Conservation (phyloP, 2,329 filamentous ascomycete species). For the Fusarium protoensiforme region DNA sequence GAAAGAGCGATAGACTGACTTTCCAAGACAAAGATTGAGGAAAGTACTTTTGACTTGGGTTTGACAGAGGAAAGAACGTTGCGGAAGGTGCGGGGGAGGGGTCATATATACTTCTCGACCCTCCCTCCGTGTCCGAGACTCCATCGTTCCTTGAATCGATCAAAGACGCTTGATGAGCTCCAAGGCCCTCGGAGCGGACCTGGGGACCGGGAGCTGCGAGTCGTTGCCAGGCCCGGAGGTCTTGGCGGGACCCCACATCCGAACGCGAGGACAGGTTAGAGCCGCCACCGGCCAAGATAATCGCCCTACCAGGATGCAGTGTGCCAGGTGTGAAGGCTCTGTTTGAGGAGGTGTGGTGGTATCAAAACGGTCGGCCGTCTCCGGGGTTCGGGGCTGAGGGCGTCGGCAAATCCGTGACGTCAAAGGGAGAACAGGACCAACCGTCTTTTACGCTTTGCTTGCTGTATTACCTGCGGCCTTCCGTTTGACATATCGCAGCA, state of each 20-base stretch:
- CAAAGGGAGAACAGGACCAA: not conserved
- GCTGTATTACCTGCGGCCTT: not conserved
- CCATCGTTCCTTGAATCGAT: slow-evolving; percentile 15
- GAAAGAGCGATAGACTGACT: not conserved
- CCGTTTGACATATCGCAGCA: not conserved
- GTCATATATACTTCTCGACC: slow-evolving; percentile 37
- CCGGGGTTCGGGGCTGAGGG: slow-evolving; percentile 9
- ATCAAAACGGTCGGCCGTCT: slow-evolving; percentile 20
- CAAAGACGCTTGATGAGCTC: slow-evolving; percentile 2
- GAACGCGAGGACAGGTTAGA: slow-evolving; percentile 33
- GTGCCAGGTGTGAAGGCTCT: slow-evolving; percentile 1
- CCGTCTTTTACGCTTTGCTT: slow-evolving; percentile 17
- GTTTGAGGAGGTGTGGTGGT: slow-evolving; percentile 20
- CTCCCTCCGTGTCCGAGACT: not conserved
- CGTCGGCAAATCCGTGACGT: slow-evolving; percentile 32
- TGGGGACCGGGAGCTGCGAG: slow-evolving; percentile 13
- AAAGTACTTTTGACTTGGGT: slow-evolving; percentile 12
- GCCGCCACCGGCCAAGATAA: slow-evolving; percentile 25
- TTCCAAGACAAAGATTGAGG: not conserved
- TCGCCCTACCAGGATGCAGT: slow-evolving; percentile 13
- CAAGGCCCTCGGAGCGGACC: slow-evolving; percentile 22
- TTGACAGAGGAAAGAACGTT: slow-evolving; percentile 18
- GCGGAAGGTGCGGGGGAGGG: slow-evolving; percentile 28
- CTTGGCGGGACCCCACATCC: slow-evolving; percentile 32
- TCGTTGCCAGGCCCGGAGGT: slow-evolving; percentile 30